phyloP scores from a whole-genome alignment of 331 rosid species.

The Arachis monticola region DNA sequence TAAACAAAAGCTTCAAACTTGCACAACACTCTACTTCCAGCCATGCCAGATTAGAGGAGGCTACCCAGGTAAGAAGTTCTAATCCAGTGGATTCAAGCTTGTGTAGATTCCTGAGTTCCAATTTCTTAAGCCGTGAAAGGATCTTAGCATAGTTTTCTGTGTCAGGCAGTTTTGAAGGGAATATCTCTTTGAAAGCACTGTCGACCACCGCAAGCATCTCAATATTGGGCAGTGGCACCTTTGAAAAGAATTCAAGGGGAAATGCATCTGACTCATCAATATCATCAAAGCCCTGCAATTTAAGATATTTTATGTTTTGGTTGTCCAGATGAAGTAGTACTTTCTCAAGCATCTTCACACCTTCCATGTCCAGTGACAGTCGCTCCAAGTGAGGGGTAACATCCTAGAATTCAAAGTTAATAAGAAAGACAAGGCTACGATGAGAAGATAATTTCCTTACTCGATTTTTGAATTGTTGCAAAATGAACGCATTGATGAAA shows the following conservation, averaged over 20 bases:
- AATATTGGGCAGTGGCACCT: neutral
- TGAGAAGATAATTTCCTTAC: too few species aligned
- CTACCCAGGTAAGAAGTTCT: too few species aligned
- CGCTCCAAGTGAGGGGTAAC: neutral
- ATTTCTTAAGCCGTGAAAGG: neutral
- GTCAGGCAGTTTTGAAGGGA: neutral
- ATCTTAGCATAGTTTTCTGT: too few species aligned
- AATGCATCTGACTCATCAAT: neutral
- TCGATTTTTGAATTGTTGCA: too few species aligned
- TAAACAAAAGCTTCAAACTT: neutral
- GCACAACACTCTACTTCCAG: too few species aligned
- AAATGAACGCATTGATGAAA: too few species aligned
- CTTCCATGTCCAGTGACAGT: slow-evolving; percentile 10
- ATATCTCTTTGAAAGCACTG: neutral
- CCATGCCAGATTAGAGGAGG: too few species aligned
- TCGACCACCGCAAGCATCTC: neutral
- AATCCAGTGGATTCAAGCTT: too few species aligned
- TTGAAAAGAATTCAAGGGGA: neutral
- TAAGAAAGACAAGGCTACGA: too few species aligned
- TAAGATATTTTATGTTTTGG: neutral
- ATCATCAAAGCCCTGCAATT: neutral
- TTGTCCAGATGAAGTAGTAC: neutral
- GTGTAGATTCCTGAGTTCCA: too few species aligned
- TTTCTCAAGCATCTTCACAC: slow-evolving; percentile 15
- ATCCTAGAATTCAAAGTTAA: neutral